phyloP scores from a whole-genome alignment of 139 green algal genomes.

The Edaphochlamys debaryana region DNA sequence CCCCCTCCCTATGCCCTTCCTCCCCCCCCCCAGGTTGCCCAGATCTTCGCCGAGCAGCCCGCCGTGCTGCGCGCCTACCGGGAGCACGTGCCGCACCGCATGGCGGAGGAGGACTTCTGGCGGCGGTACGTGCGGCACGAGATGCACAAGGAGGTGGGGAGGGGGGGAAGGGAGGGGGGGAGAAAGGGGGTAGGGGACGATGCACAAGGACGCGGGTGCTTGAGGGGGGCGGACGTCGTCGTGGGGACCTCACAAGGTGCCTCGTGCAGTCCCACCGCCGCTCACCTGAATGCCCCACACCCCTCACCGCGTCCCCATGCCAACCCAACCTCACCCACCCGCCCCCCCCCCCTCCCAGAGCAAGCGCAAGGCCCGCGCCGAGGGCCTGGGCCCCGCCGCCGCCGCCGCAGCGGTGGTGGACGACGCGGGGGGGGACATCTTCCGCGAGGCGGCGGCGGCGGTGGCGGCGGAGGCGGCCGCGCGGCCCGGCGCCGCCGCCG shows the following conservation, averaged over 20 bases:
- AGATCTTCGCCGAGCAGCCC: constrained; percentile 37
- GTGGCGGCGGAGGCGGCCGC: constrained; percentile 6
- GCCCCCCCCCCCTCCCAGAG: background rate
- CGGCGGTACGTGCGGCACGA: constrained; percentile 27
- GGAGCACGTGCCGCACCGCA: constrained; percentile 24
- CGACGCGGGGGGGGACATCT: constrained; percentile 37
- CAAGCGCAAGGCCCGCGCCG: constrained; percentile 23
- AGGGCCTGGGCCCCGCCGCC: constrained; percentile 1
- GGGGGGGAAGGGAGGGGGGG: background rate
- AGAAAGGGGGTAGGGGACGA: background rate
- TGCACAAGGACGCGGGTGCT: no score
- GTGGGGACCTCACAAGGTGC: background rate
- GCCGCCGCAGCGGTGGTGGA: background rate
- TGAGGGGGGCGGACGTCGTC: background rate
- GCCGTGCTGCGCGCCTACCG: constrained; percentile 24
- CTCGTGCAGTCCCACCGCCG: no score
- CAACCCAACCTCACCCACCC: background rate
- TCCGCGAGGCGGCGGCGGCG: constrained; percentile 22
- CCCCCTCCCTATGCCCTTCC: no score
- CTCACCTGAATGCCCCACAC: no score
- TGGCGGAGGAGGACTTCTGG: constrained; percentile 43
- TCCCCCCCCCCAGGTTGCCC: background rate
- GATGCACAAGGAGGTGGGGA: constrained; percentile 35
- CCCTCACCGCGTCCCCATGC: no score
- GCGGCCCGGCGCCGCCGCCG: background rate